These are phyloP conservation scores for Straminergon stramineum DNA, from an alignment of 225 moss, liverwort and hornwort species.

Conservation along the genomic window DNA sequence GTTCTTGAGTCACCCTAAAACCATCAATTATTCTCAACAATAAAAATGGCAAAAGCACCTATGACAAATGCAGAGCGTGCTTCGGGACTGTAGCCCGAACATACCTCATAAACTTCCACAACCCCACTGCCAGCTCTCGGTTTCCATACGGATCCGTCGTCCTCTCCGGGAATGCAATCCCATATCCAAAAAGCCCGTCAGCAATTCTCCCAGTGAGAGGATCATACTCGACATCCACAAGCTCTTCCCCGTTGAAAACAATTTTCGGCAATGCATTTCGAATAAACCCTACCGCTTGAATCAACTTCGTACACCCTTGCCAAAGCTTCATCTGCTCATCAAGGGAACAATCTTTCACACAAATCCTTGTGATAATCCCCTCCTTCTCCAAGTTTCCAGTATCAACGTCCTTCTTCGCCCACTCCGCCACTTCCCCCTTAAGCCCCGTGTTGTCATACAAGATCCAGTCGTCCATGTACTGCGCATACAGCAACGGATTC, in stretches of 20 bases:
- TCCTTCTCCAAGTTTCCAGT: slow-evolving; percentile 21
- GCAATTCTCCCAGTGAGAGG: slow-evolving; percentile 27
- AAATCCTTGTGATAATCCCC: slow-evolving; percentile 5
- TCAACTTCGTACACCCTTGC: slow-evolving; percentile 36
- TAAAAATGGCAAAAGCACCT: neutral
- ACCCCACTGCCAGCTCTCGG: slow-evolving; percentile 42
- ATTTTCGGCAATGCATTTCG: slow-evolving; percentile 39
- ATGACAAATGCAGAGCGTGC: neutral
- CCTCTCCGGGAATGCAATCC: slow-evolving; percentile 48
- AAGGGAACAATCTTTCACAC: slow-evolving; percentile 10
- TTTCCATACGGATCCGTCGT: slow-evolving; percentile 44
- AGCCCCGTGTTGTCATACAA: slow-evolving; percentile 56
- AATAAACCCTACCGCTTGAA: slow-evolving; percentile 48
- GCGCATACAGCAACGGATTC: slow-evolving; percentile 41
- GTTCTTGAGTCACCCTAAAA: neutral
- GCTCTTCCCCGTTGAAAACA: slow-evolving; percentile 18
- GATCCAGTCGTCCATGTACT: slow-evolving; percentile 44
- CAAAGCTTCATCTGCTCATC: slow-evolving; percentile 36
- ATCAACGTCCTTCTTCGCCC: slow-evolving; percentile 34
- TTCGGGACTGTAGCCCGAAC: slow-evolving; percentile 20
- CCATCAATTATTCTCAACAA: neutral
- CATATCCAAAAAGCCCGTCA: slow-evolving; percentile 46
- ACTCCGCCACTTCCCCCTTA: slow-evolving; percentile 51
- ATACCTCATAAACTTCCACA: slow-evolving; percentile 44
- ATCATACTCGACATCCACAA: slow-evolving; percentile 26